Evolutionary conservation across 1,284 basidiomycete genomes (phyloP).

Genomic region (Ceratobasidium sp.): DNA sequence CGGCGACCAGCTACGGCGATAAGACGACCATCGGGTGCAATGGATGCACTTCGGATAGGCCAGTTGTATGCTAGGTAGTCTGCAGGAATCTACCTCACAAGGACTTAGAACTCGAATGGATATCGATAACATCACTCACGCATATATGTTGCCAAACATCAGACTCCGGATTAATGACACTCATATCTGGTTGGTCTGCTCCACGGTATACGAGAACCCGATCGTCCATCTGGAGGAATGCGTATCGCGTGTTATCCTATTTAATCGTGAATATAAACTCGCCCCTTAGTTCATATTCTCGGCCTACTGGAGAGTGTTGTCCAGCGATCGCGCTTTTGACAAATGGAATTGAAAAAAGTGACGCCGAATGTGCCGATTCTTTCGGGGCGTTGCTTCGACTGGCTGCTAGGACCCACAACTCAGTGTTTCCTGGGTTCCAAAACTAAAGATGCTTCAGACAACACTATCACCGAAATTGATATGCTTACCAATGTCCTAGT

Average conservation of each 20-base stretch:
- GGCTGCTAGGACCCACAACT: constrained; percentile 68
- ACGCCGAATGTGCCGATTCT: constrained; percentile 45
- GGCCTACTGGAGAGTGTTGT: constrained; percentile 83
- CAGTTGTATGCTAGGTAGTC: constrained; percentile 88
- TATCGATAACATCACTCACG: constrained; percentile 51
- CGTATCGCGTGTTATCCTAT: constrained; percentile 93
- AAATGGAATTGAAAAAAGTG: constrained; percentile 62
- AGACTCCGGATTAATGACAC: constrained; percentile 97
- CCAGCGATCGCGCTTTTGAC: constrained; percentile 92
- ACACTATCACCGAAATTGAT: constrained; percentile 13
- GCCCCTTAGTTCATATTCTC: constrained; percentile 15
- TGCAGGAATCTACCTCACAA: constrained; percentile 73
- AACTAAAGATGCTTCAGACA: constrained; percentile 60
- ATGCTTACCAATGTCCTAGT: constrained; percentile 64
- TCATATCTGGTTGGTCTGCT: constrained; percentile 96
- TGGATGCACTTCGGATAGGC: constrained; percentile 91
- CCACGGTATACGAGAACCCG: constrained; percentile 94
- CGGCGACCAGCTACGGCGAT: constrained; percentile 92
- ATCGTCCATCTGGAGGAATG: constrained; percentile 94
- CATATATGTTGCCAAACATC: constrained; percentile 98
- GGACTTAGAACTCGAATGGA: neutral
- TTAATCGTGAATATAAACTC: constrained; percentile 3
- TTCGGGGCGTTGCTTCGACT: constrained; percentile 48
- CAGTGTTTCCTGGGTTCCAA: constrained; percentile 89
- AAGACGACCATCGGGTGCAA: constrained; percentile 88